These are phyloP conservation scores for Fusarium sp. DNA, from an alignment of 2,329 filamentous ascomycete genomes.

Conservation along the genomic window DNA sequence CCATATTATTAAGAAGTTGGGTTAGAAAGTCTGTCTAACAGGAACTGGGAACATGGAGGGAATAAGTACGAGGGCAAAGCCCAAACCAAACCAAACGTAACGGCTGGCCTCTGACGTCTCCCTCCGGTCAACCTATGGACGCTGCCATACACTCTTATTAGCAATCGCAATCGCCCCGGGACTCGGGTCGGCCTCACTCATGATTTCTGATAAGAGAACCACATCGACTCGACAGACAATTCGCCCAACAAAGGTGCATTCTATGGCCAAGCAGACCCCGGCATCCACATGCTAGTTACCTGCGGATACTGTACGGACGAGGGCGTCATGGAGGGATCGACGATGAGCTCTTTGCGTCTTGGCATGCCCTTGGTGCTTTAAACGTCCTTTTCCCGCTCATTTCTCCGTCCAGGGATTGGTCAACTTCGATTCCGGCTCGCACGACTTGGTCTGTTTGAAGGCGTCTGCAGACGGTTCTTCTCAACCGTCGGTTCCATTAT, in stretches of 20 bases:
- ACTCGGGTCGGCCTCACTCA: conserved; percentile 3
- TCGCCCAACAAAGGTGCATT: conserved; percentile 31
- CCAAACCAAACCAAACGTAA: not conserved
- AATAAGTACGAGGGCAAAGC: not conserved
- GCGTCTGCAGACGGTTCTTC: not conserved
- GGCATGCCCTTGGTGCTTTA: conserved; percentile 17
- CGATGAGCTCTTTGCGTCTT: conserved; percentile 32
- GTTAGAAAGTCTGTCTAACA: not conserved
- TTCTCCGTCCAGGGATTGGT: conserved; percentile 24
- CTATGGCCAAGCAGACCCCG: conserved; percentile 20
- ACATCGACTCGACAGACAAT: conserved; percentile 22
- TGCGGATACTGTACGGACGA: conserved; percentile 3
- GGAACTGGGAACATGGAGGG: not conserved
- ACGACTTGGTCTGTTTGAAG: conserved; percentile 1
- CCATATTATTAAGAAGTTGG: conserved; percentile 3
- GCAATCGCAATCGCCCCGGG: not conserved
- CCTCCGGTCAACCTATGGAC: not conserved
- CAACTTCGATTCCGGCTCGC: not conserved
- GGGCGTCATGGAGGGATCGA: conserved; percentile 36
- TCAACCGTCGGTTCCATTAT: conserved; percentile 6
- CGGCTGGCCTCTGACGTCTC: not conserved
- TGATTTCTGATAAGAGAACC: conserved; percentile 33
- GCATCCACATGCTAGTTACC: conserved; percentile 33
- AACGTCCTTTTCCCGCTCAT: conserved; percentile 17
- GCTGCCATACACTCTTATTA: not conserved